Conservation (phyloP, 2,329 filamentous ascomycete genomes). For the Claviceps humidiphila region DNA sequence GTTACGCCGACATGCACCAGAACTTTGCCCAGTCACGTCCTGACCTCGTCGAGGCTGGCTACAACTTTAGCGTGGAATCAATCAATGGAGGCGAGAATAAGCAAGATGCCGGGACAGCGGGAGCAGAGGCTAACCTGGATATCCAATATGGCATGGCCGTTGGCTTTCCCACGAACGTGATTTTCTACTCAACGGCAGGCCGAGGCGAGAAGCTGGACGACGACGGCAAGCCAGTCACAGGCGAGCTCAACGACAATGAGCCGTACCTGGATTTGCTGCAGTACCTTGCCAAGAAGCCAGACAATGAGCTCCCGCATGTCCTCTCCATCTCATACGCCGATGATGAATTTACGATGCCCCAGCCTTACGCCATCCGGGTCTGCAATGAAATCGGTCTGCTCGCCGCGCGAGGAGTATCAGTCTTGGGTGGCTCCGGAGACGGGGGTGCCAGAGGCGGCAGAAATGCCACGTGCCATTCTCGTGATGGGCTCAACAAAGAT, state of each 20-base stretch:
- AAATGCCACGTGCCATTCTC: conserved; percentile 39
- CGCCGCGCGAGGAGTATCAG: conserved; percentile 35
- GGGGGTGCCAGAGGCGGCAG: conserved; percentile 30
- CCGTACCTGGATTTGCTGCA: conserved; percentile 43
- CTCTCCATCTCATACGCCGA: conserved; percentile 46
- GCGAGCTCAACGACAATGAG: conserved; percentile 32
- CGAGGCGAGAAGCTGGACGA: conserved; percentile 27
- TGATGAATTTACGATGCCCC: conserved; percentile 41
- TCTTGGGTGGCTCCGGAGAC: conserved; percentile 40
- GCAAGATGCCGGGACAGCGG: conserved; percentile 23
- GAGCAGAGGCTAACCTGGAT: conserved; percentile 34
- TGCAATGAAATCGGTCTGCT: conserved; percentile 41
- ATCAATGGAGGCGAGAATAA: conserved; percentile 32
- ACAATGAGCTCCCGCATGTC: conserved; percentile 37
- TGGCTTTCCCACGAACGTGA: conserved; percentile 29
- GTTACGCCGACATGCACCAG: conserved; percentile 25
- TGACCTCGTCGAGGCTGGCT: conserved; percentile 19
- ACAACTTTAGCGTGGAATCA: conserved; percentile 27
- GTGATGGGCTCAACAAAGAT: conserved; percentile 42
- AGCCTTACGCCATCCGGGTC: conserved; percentile 36
- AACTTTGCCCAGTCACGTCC: conserved; percentile 26
- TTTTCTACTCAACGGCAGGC: conserved; percentile 32
- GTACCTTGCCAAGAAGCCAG: conserved; percentile 30
- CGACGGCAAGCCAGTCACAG: conserved; percentile 20
- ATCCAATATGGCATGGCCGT: conserved; percentile 34